Conservation (phyloP, 2,329 filamentous ascomycete genomes). For the Teratosphaeria nubilosa region DNA sequence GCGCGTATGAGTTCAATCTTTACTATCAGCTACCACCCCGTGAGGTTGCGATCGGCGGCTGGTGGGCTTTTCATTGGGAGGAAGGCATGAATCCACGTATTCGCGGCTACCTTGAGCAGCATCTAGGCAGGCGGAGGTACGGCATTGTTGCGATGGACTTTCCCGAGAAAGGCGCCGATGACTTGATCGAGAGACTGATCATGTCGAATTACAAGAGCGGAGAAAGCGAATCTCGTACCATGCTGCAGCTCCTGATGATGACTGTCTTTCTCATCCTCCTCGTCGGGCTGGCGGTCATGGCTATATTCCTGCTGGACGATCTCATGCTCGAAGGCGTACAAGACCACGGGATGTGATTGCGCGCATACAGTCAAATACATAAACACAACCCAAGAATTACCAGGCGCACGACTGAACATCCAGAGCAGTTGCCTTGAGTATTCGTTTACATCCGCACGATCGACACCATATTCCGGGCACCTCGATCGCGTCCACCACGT, state of each 20-base stretch:
- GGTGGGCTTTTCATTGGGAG: slow-evolving; percentile 33
- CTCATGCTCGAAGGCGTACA: not conserved
- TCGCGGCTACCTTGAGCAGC: slow-evolving; percentile 21
- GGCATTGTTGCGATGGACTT: slow-evolving; percentile 30
- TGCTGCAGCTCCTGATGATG: not conserved
- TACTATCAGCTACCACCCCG: slow-evolving; percentile 25
- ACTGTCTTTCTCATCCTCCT: slow-evolving; percentile 50
- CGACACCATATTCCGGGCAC: too few species aligned
- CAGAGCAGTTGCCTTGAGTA: not conserved
- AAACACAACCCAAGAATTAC: not conserved
- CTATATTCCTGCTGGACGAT: slow-evolving; percentile 48
- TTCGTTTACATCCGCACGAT: too few species aligned
- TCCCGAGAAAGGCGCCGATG: slow-evolving; percentile 28
- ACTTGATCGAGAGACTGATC: slow-evolving; percentile 32
- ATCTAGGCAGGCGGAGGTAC: slow-evolving; percentile 20
- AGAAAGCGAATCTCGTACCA: not conserved
- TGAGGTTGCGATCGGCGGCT: slow-evolving; percentile 36
- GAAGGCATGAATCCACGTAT: slow-evolving; percentile 35
- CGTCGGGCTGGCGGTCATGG: slow-evolving; percentile 48
- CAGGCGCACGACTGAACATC: not conserved
- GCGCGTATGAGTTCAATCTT: slow-evolving; percentile 34
- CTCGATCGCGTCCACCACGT: too few species aligned
- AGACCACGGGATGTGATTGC: not conserved
- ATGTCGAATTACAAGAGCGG: not conserved
- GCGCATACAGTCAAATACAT: not conserved